Evolutionary conservation across 2,329 filamentous ascomycete genomes (phyloP).

Genomic region (Huntiella bhutanensis): DNA sequence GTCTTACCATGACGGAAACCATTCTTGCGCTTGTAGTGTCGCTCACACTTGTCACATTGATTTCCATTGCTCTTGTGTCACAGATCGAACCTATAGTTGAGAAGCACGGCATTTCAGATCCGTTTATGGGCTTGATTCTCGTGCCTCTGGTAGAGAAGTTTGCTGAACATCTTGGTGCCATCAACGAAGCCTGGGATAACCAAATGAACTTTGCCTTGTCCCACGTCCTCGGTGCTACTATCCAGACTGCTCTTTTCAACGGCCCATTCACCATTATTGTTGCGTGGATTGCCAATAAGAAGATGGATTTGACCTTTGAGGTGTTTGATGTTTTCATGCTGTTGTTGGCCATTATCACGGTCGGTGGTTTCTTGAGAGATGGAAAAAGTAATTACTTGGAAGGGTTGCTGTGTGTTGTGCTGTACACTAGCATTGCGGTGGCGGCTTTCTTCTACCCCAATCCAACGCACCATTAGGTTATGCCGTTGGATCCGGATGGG

Average conservation of each 20-base stretch:
- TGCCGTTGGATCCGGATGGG: no score
- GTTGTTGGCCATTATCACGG: constrained; percentile 66
- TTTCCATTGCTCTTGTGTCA: constrained; percentile 54
- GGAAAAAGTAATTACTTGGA: constrained; percentile 84
- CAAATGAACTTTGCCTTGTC: constrained; percentile 73
- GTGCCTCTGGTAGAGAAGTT: constrained; percentile 72
- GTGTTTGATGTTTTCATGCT: constrained; percentile 70
- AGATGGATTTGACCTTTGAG: constrained; percentile 69
- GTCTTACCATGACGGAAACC: constrained; percentile 59
- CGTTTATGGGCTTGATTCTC: constrained; percentile 52
- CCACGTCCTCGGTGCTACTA: constrained; percentile 69
- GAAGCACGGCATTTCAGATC: constrained; percentile 26
- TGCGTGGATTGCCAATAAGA: constrained; percentile 54
- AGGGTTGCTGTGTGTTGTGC: constrained; percentile 57
- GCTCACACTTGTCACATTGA: constrained; percentile 50
- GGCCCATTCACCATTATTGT: constrained; percentile 68
- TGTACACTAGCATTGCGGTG: constrained; percentile 41
- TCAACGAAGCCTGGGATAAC: constrained; percentile 71
- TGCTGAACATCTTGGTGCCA: constrained; percentile 65
- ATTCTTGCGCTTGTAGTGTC: constrained; percentile 39
- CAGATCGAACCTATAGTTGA: constrained; percentile 45
- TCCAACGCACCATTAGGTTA: constrained; percentile 6
- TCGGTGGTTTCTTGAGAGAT: constrained; percentile 74
- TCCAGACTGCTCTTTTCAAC: constrained; percentile 81
- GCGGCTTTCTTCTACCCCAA: constrained; percentile 39